Percentiles rank a stretch among this genome's conserved stretches.
phyloP scores from a whole-genome alignment of 805 yeast species.

The Schwanniomyces polymorphus region DNA sequence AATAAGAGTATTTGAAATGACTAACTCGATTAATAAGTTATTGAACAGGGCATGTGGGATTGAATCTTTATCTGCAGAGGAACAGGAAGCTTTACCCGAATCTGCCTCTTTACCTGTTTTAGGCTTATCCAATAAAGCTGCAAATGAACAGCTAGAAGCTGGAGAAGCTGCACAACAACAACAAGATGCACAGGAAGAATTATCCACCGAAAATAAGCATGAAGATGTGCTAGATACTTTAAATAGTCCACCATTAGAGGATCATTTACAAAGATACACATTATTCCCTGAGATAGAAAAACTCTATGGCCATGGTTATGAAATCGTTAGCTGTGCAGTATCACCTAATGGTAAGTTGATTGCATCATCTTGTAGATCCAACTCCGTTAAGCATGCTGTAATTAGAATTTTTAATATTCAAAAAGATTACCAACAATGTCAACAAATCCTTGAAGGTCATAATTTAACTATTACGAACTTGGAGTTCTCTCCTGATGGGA shows the following conservation, averaged over 20 bases:
- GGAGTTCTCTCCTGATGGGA: slow-evolving; percentile 69
- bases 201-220: slow-evolving; percentile 11
- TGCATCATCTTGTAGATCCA: slow-evolving; percentile 92
- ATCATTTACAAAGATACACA: slow-evolving; percentile 85
- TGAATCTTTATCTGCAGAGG: slow-evolving; percentile 21
- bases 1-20: slow-evolving; percentile 84
- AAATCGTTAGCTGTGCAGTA: slow-evolving; percentile 75
- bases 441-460: slow-evolving; percentile 60
- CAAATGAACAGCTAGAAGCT: slow-evolving; percentile 45
- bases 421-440: slow-evolving; percentile 53
- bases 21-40: slow-evolving; percentile 70
- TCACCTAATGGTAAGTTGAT: slow-evolving; percentile 62
- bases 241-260: slow-evolving; percentile 77
- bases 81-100: slow-evolving; percentile 54
- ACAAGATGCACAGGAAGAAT: slow-evolving; percentile 32
- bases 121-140: slow-evolving; percentile 91
- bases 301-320: slow-evolving; percentile 97
- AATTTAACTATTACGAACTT: slow-evolving; percentile 82
- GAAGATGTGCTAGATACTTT: slow-evolving; percentile 49
- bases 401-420: slow-evolving; percentile 69
- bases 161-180: slow-evolving; percentile 37
- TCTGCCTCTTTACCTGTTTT: slow-evolving; percentile 90
- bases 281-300: slow-evolving; percentile 95
- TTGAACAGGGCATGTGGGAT: slow-evolving; percentile 56
- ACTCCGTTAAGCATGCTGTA: slow-evolving; percentile 80